A percentile compares a stretch with the other conserved stretches of the same genome.
Conservation (phyloP, 1,139 yeast species). For the Hyphopichia burtonii region DNA sequence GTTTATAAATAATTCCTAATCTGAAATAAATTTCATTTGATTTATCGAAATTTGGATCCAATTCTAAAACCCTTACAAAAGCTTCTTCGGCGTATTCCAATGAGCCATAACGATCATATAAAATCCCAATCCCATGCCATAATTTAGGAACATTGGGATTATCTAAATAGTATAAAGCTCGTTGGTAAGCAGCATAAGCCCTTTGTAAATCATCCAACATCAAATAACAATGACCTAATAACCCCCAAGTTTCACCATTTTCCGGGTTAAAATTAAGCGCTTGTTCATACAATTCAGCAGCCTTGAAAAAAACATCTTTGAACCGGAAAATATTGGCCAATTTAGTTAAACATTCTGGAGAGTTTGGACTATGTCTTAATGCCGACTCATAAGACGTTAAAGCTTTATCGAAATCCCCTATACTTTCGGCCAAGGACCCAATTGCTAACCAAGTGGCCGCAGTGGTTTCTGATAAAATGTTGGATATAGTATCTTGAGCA, state of each 20-base stretch:
- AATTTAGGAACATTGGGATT: constrained; percentile 94
- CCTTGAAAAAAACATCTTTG: constrained; percentile 86
- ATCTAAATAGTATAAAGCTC: constrained; percentile 85
- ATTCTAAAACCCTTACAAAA: constrained; percentile 88
- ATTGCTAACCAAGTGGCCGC: constrained; percentile 93
- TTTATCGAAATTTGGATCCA: constrained; percentile 95
- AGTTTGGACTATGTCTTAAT: constrained; percentile 79
- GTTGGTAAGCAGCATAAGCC: constrained; percentile 95
- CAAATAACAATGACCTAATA: constrained; percentile 92
- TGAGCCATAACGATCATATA: constrained; percentile 94
- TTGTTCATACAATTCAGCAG: constrained; percentile 89
- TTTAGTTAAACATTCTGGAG: constrained; percentile 80
- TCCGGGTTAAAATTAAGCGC: constrained; percentile 81
- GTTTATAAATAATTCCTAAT: constrained; percentile 95
- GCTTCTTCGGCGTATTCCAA: constrained; percentile 98
- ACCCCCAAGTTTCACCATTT: constrained; percentile 97
- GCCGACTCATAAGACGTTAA: constrained; percentile 89
- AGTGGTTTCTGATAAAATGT: constrained; percentile 59
- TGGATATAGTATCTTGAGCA: constrained; percentile 7
- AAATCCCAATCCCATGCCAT: constrained; percentile 98
- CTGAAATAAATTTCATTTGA: constrained; percentile 95
- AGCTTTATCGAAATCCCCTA: constrained; percentile 89
- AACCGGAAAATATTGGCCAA: constrained; percentile 87
- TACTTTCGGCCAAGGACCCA: constrained; percentile 84
- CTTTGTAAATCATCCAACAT: constrained; percentile 95